Evolutionary conservation across 2,329 filamentous ascomycete species (phyloP).

Genomic region (Alternaria viburni): DNA sequence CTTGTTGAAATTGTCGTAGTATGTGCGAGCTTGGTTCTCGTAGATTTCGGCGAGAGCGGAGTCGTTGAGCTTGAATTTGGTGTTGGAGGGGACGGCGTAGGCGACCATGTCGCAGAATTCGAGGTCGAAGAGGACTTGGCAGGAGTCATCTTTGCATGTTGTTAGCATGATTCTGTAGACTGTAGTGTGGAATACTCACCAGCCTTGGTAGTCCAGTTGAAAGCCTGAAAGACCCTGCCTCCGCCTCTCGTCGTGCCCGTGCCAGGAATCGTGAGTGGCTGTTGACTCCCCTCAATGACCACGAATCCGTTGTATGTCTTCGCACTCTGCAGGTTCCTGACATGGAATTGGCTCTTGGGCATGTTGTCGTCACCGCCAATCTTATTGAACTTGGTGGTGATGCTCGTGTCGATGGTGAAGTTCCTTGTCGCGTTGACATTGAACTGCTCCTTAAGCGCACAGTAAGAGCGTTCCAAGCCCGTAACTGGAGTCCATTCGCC

Average conservation of each 20-base stretch:
- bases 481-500: constrained; percentile 63
- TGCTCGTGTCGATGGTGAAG: constrained; percentile 68
- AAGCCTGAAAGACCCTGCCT: constrained; percentile 73
- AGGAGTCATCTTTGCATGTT: constrained; percentile 69
- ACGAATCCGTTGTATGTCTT: constrained; percentile 76
- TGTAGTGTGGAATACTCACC: constrained; percentile 58
- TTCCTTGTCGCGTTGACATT: constrained; percentile 67
- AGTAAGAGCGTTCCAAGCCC: constrained; percentile 81
- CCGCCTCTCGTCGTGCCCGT: constrained; percentile 67
- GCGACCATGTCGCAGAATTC: constrained; percentile 86
- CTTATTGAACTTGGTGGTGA: constrained; percentile 67
- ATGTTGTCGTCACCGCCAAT: constrained; percentile 60
- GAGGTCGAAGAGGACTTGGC: constrained; percentile 85
- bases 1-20: constrained; percentile 80
- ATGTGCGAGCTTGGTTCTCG: constrained; percentile 72
- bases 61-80: constrained; percentile 64
- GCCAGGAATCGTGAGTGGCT: constrained; percentile 53
- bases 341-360: constrained; percentile 87
- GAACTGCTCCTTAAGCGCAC: constrained; percentile 73
- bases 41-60: constrained; percentile 73
- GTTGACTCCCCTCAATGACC: constrained; percentile 65
- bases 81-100: constrained; percentile 88
- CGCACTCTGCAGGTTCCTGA: constrained; percentile 74
- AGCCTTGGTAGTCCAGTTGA: constrained; percentile 78
- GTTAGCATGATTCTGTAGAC: constrained; percentile 12